A percentile compares a stretch with the other conserved stretches of the same genome.
These are phyloP conservation scores for Bidens hawaiensis DNA, from an alignment of 140 eudicot species.

Conservation along the genomic window DNA sequence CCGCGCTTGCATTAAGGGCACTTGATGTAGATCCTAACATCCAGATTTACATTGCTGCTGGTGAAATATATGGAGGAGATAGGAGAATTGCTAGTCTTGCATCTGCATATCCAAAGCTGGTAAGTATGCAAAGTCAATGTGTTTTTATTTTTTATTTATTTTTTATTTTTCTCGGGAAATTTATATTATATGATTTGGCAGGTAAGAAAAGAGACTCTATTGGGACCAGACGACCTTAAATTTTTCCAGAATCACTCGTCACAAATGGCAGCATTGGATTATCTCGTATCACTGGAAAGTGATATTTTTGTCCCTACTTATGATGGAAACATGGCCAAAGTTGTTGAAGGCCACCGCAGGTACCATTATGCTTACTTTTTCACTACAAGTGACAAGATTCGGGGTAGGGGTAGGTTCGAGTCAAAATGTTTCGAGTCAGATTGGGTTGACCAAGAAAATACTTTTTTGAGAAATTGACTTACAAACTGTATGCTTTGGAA, in stretches of 20 bases:
- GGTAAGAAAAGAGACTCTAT: slow-evolving; percentile 91
- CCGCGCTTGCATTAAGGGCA: slow-evolving; percentile 77
- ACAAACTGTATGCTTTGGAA: background rate
- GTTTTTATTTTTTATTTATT: background rate
- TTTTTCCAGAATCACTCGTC: slow-evolving; percentile 91
- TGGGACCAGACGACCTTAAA: slow-evolving; percentile 71
- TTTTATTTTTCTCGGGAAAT: background rate
- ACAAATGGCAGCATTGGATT: slow-evolving; percentile 98
- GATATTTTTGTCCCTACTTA: slow-evolving; percentile 92
- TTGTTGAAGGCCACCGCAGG: slow-evolving; percentile 99
- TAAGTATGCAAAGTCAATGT: slow-evolving; percentile 26
- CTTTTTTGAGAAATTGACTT: background rate
- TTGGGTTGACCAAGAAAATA: background rate
- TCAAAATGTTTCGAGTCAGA: background rate
- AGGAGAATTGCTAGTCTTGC: slow-evolving; percentile 76
- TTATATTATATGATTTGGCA: slow-evolving; percentile 30
- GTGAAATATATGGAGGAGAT: slow-evolving; percentile 89
- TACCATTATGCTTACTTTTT: slow-evolving; percentile 17
- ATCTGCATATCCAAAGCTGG: slow-evolving; percentile 81
- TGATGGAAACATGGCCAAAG: slow-evolving; percentile 99
- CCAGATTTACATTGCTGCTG: slow-evolving; percentile 94
- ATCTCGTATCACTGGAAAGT: slow-evolving; percentile 93
- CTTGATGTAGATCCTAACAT: slow-evolving; percentile 64
- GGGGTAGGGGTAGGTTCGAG: background rate
- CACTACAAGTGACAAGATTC: background rate